Base-by-base conservation (phyloP, 495 filamentous ascomycete genomes). In the Daldinia decipiens region DNA sequence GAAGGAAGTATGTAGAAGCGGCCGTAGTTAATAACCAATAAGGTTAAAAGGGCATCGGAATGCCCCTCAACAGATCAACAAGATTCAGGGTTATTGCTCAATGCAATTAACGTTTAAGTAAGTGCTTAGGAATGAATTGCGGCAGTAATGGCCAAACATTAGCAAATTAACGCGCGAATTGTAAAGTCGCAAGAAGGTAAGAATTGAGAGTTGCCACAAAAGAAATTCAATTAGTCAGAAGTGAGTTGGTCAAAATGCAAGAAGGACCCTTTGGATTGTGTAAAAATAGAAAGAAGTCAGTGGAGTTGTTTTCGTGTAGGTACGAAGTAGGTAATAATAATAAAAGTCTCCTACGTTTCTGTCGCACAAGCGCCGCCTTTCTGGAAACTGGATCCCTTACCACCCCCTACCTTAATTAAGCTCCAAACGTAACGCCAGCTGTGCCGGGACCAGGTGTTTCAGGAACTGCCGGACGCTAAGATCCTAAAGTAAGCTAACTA, bases 51-150 rank as follows among this genome's bases (percentile, higher is more conserved):
- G 27, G 17, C 17, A 31, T 21, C 29, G 29, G 64, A 72, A 63
- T 67, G 69, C 69, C 64, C 51, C 69, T 68, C 70, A 52, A 72
- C 45, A 38, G 65, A 72, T 68, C 70, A 72, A 72, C 60, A 68
- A 71, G 62, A 67, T 68, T 68, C 65, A 68, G 70, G 70, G 54
- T 61, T 72, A 54, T 45, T 60, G 68, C 63, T 71, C 52, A 72
- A 68, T 72, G 65, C 67, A 56, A 36, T 29, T 34, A 32, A 21
- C n/a, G 29, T 56, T 36, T 17, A 36, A 31, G 31, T 52, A 51
- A 13, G 43, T 47, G 43, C 43, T 47, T 47, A 54, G 64, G 63
- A 72, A 72, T 64, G 60, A 51, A 59, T 43, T 53, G 56, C 47
- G 51, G 65, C 56, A 45, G 50, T 62, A 61, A 55, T 55, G 58